phyloP scores from a whole-genome alignment of 1,284 basidiomycete genomes.

The Meira nashicola region DNA sequence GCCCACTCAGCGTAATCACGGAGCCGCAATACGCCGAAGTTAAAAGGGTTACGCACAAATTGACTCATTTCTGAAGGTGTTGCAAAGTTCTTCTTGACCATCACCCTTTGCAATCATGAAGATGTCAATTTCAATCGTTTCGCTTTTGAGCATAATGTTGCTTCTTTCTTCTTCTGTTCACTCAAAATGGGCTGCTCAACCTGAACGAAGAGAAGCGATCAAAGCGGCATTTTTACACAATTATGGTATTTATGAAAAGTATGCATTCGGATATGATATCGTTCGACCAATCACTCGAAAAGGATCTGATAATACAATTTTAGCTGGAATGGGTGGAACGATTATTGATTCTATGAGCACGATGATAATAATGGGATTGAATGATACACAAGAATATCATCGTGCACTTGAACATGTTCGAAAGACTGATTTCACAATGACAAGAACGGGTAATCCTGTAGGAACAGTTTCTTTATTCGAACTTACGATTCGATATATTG shows the following conservation, averaged over 20 bases:
- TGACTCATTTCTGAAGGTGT: too few relatives aligned
- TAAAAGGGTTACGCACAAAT: too few relatives aligned
- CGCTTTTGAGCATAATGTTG: neutral
- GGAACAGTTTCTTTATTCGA: conserved; percentile 30
- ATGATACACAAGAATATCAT: conserved; percentile 22
- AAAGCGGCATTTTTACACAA: conserved; percentile 25
- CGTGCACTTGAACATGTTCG: conserved; percentile 23
- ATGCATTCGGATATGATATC: conserved; percentile 28
- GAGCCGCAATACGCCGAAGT: too few relatives aligned
- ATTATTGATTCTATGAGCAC: conserved; percentile 42
- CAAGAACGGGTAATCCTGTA: neutral
- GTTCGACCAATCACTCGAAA: conserved; percentile 22
- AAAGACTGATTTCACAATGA: conserved; percentile 29
- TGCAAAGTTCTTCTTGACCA: neutral
- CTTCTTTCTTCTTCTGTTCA: neutral
- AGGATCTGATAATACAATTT: conserved; percentile 15
- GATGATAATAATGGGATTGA: conserved; percentile 36
- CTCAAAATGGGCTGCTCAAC: conserved; percentile 7
- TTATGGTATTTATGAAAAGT: conserved; percentile 31
- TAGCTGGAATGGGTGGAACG: conserved; percentile 31
- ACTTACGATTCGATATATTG: conserved; percentile 45
- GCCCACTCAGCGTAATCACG: too few relatives aligned
- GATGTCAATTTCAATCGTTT: neutral
- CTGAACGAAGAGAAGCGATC: conserved; percentile 19
- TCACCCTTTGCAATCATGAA: neutral